phyloP scores from a whole-genome alignment of 768 basidiomycete species.

The Mycena chlorophos region DNA sequence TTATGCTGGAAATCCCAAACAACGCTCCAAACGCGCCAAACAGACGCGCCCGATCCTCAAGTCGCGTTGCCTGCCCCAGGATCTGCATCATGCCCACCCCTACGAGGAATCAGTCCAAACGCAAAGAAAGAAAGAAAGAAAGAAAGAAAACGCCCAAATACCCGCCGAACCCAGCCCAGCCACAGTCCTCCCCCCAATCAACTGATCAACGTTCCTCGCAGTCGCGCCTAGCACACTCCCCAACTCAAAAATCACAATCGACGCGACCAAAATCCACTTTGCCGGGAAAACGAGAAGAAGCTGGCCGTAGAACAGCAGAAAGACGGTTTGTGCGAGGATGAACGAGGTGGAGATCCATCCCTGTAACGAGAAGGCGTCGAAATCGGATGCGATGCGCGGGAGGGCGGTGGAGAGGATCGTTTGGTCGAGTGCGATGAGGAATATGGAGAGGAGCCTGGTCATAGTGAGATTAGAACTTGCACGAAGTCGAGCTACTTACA shows the following conservation, averaged over 20 bases:
- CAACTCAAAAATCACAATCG: conserved; percentile 39
- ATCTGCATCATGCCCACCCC: conserved; percentile 12
- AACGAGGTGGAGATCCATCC: conserved; percentile 23
- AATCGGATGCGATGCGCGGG: conserved; percentile 29
- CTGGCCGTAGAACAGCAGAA: conserved; percentile 16
- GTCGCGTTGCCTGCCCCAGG: conserved; percentile 22
- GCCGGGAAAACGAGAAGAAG: conserved; percentile 4
- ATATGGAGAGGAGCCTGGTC: conserved; percentile 19
- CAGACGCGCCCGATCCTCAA: conserved; percentile 30
- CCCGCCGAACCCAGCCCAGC: conserved; percentile 14
- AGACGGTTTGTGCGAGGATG: conserved; percentile 25
- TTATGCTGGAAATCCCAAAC: conserved; percentile 32
- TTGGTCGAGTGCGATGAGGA: conserved; percentile 37
- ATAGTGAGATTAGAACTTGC: not conserved
- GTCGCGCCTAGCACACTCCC: conserved; percentile 43
- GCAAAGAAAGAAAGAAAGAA: not conserved
- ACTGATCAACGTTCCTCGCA: conserved; percentile 24
- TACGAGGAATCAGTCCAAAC: not conserved
- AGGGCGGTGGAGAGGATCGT: conserved; percentile 38
- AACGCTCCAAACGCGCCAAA: conserved; percentile 20
- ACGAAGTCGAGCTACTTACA: no score
- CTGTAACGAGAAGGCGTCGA: conserved; percentile 8
- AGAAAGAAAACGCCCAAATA: conserved; percentile 3
- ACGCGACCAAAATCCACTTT: conserved; percentile 17
- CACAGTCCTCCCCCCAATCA: conserved; percentile 38